Conservation (phyloP, 257 asterid genomes). For the Phtheirospermum japonicum region DNA sequence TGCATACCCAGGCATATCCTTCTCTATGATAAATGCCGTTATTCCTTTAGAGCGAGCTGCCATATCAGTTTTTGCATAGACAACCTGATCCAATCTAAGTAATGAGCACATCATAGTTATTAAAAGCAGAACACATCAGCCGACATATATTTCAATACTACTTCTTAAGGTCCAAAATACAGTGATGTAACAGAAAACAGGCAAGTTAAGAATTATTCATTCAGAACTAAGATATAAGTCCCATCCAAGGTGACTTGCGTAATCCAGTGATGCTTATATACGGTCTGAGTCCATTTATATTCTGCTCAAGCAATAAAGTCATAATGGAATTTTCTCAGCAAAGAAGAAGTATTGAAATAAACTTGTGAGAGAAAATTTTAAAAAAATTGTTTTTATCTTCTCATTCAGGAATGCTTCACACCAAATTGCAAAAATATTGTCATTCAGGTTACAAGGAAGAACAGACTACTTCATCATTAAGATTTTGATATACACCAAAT, state of each 20-base stretch:
- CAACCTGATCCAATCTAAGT: conserved; percentile 62
- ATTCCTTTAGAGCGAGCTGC: conserved; percentile 87
- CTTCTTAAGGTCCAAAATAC: conserved; percentile 3
- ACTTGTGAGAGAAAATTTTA: background rate
- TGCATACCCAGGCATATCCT: conserved; percentile 92
- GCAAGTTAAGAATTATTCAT: conserved; percentile 1
- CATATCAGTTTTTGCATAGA: conserved; percentile 89
- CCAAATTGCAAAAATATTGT: no score
- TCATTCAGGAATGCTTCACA: no score
- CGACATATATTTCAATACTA: background rate
- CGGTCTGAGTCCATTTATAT: background rate
- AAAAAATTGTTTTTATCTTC: no score
- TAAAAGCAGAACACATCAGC: conserved; percentile 9
- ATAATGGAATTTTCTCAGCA: background rate
- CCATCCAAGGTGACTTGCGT: background rate
- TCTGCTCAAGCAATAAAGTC: background rate
- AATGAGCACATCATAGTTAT: conserved; percentile 29
- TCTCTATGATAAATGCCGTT: conserved; percentile 93
- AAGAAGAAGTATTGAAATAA: background rate
- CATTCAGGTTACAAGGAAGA: no score
- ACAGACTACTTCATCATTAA: no score
- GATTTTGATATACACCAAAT: no score
- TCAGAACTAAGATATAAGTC: background rate
- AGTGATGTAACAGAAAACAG: background rate
- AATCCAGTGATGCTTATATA: background rate